Conservation (phyloP, 345 rosid species). For the Eucalyptus rudis region DNA sequence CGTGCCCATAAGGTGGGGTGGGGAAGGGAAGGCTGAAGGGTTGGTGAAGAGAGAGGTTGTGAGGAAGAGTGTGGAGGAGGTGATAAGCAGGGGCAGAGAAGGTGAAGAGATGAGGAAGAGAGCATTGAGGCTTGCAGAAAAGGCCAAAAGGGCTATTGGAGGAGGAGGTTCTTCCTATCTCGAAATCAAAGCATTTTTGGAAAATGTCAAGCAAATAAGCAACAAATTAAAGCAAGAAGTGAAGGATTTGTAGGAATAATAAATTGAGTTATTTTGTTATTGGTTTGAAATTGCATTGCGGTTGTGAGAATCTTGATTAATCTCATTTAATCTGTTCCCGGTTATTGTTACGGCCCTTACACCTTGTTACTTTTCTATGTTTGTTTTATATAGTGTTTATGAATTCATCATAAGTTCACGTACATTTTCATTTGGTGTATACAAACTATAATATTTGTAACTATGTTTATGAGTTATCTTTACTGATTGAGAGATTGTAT, state of each 20-base stretch:
- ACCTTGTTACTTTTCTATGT: neutral
- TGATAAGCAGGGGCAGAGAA: constrained; percentile 5
- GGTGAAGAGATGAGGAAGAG: constrained; percentile 3
- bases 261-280: neutral
- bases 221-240: neutral
- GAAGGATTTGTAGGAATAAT: neutral
- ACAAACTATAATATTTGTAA: no score
- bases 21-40: constrained; percentile 4
- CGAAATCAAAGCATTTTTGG: neutral
- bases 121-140: constrained; percentile 1
- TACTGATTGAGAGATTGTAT: neutral
- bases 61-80: neutral
- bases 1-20: neutral
- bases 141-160: constrained; percentile 1
- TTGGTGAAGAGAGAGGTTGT: constrained; percentile 5
- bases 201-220: neutral
- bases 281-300: neutral
- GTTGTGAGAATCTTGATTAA: neutral
- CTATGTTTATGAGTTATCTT: neutral
- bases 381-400: neutral
- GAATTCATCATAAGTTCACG: neutral
- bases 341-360: fast-evolving
- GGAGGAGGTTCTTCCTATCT: constrained; percentile 7
- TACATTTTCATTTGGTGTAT: neutral
- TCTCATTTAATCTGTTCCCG: neutral